A percentile compares a stretch with the other conserved stretches of the same genome.
Evolutionary conservation across 495 filamentous ascomycete species (phyloP).

Genomic region (Penicillium maclennaniae): DNA sequence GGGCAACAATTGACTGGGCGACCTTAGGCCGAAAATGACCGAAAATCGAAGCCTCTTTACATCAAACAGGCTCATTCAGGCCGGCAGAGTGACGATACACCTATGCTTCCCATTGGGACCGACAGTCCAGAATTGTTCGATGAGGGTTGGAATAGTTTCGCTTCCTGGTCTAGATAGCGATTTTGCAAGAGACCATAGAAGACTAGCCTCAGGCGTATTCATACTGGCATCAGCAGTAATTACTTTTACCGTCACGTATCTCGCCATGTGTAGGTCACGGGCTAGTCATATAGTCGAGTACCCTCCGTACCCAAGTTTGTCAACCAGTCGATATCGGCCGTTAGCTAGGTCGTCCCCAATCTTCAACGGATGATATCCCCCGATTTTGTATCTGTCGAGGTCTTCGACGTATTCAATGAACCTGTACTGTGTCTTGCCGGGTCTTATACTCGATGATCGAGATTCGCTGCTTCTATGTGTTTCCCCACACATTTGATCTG

Average conservation of each 20-base stretch:
- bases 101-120: conserved; percentile 42
- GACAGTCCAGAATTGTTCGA: conserved; percentile 32
- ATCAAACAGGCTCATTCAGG: conserved; percentile 23
- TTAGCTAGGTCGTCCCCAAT: conserved; percentile 33
- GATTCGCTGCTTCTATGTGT: conserved; percentile 6
- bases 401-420: conserved; percentile 23
- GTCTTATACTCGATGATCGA: conserved; percentile 2
- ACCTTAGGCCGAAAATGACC: conserved; percentile 21
- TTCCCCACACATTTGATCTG: conserved; percentile 6
- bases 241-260: conserved; percentile 20
- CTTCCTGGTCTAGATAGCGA: conserved; percentile 8
- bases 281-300: conserved; percentile 47
- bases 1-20: conserved; percentile 24
- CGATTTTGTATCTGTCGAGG: conserved; percentile 30
- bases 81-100: conserved; percentile 37
- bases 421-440: conserved; percentile 10
- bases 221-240: conserved; percentile 19
- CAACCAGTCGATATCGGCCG: conserved; percentile 33
- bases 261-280: conserved; percentile 18
- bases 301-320: conserved; percentile 42
- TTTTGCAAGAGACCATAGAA: conserved; percentile 9
- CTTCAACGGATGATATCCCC: conserved; percentile 41
- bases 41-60: conserved; percentile 20
- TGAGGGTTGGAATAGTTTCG: conserved; percentile 24
- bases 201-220: conserved; percentile 6